These are phyloP conservation scores for Neurospora sp. DNA, from an alignment of 495 filamentous ascomycete species.

Conservation along the genomic window DNA sequence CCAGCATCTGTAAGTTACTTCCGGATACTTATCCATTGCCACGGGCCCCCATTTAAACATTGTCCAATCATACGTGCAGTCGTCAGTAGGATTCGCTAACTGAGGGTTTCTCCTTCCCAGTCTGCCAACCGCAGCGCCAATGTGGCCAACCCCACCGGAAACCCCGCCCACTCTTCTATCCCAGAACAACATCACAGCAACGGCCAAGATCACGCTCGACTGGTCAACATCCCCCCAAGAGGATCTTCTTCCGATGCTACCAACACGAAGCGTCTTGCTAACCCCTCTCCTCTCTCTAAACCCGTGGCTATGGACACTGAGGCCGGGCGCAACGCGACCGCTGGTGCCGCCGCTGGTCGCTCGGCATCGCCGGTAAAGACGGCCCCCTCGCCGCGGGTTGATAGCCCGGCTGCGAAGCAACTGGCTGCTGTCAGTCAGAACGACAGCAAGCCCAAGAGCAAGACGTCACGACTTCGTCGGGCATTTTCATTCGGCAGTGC, in stretches of 20 bases:
- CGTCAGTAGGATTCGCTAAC: conserved; percentile 22
- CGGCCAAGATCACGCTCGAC: conserved; percentile 45
- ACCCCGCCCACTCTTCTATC: conserved; percentile 37
- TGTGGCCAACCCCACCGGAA: conserved; percentile 31
- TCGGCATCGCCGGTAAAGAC: conserved; percentile 24
- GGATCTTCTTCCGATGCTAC: conserved; percentile 59
- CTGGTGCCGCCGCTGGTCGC: conserved; percentile 13
- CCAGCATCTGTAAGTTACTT: conserved; percentile 37
- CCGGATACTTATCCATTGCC: neutral
- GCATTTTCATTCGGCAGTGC: conserved; percentile 98
- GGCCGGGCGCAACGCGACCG: conserved; percentile 21
- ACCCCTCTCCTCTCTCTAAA: conserved; percentile 82
- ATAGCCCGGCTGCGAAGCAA: conserved; percentile 69
- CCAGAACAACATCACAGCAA: conserved; percentile 27
- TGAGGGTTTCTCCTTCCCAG: conserved; percentile 22
- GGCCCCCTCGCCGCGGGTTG: conserved; percentile 18
- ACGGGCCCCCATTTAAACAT: conserved; percentile 8
- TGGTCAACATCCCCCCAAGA: conserved; percentile 56
- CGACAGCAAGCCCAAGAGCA: conserved; percentile 54
- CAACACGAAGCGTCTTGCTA: conserved; percentile 49
- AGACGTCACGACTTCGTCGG: conserved; percentile 81
- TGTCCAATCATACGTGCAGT: conserved; percentile 31
- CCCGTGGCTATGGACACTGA: conserved; percentile 53
- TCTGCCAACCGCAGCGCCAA: conserved; percentile 39
- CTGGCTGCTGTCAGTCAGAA: conserved; percentile 73